Evolutionary conservation across 73 alveolate genomes (phyloP).

Genomic region (Tetrahymena elliotti): DNA sequence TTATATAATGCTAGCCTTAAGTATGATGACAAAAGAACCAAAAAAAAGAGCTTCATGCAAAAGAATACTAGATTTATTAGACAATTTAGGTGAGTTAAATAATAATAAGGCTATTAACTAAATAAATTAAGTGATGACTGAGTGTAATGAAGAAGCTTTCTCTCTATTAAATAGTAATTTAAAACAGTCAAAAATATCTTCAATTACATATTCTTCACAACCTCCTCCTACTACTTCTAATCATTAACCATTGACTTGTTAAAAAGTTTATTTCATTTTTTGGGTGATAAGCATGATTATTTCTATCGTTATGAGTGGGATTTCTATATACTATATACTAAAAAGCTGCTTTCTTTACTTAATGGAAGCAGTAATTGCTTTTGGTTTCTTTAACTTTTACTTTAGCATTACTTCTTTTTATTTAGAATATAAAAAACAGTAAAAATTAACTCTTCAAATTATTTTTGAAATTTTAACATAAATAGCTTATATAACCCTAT

Average conservation of each 20-base stretch:
- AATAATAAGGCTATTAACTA: too few relatives aligned
- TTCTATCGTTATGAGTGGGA: not conserved
- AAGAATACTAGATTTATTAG: not conserved
- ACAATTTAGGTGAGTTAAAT: not conserved
- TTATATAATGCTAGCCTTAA: not conserved
- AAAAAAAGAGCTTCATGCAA: not conserved
- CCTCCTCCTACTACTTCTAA: too few relatives aligned
- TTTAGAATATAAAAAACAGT: not conserved
- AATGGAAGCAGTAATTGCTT: not conserved
- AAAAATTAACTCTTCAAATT: too few relatives aligned
- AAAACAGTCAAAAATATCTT: too few relatives aligned
- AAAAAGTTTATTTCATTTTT: too few relatives aligned
- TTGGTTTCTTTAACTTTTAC: not conserved
- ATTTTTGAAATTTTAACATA: too few relatives aligned
- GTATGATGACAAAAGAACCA: not conserved
- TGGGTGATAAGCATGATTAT: not conserved
- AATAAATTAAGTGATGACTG: not conserved
- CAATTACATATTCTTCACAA: too few relatives aligned
- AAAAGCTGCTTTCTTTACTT: not conserved
- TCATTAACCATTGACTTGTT: not conserved
- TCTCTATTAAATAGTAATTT: not conserved
- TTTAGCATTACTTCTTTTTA: not conserved
- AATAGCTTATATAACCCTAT: not conserved
- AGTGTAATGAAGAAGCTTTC: not conserved
- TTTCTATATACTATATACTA: not conserved